Evolutionary conservation across 1,139 yeast species (phyloP).

Genomic region (Candida mesenterica): DNA sequence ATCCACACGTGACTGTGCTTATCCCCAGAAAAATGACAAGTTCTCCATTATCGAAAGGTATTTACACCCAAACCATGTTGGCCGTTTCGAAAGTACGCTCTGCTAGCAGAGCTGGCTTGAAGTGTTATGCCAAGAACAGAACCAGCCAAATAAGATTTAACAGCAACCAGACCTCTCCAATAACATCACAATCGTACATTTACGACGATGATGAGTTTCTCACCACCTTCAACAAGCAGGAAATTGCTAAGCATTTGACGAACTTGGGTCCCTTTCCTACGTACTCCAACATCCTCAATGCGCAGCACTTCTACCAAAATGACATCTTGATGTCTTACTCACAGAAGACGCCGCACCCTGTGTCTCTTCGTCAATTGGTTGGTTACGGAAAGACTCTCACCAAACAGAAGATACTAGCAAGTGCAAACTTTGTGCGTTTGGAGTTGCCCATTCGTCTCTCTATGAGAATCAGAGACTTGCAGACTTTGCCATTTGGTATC

Average conservation of each 20-base stretch:
- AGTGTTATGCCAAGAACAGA: not conserved
- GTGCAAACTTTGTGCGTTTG: constrained; percentile 84
- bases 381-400: constrained; percentile 82
- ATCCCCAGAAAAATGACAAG: no score
- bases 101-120: no score
- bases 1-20: no score
- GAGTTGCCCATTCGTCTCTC: constrained; percentile 86
- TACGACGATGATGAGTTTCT: constrained; percentile 20
- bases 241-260: constrained; percentile 40
- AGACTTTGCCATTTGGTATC: constrained; percentile 77
- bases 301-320: constrained; percentile 86
- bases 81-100: no score
- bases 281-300: constrained; percentile 46
- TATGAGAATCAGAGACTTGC: constrained; percentile 74
- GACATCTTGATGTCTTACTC: constrained; percentile 66
- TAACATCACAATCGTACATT: constrained; percentile 17
- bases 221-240: constrained; percentile 30
- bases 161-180: constrained; percentile 4
- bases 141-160: not conserved
- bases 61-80: no score
- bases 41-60: no score
- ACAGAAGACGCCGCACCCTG: constrained; percentile 76
- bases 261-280: constrained; percentile 47
- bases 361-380: constrained; percentile 81
- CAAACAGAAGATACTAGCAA: constrained; percentile 70